phyloP scores from a whole-genome alignment of 2,329 filamentous ascomycete genomes.

The Aureobasidium sp. region DNA sequence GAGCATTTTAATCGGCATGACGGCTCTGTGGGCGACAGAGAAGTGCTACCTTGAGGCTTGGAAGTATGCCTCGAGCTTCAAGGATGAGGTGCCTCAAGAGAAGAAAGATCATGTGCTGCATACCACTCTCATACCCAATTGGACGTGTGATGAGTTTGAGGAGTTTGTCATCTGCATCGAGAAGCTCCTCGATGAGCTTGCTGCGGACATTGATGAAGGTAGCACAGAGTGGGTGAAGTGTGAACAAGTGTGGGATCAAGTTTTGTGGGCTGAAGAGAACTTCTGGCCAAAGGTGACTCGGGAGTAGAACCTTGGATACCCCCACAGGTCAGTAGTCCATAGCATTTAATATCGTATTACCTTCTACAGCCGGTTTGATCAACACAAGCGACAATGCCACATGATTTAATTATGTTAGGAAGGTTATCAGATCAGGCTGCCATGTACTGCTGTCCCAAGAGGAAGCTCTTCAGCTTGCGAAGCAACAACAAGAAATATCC shows the following conservation, averaged over 20 bases:
- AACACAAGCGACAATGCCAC: no score
- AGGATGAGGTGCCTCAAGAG: conserved; percentile 20
- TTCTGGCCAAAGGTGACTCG: conserved; percentile 38
- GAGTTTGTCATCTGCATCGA: conserved; percentile 40
- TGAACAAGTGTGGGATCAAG: conserved; percentile 40
- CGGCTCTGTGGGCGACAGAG: conserved; percentile 68
- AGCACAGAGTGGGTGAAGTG: conserved; percentile 41
- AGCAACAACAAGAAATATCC: no score
- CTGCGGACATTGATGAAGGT: conserved; percentile 28
- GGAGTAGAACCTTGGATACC: background rate
- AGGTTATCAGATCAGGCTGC: no score
- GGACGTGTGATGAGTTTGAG: conserved; percentile 40
- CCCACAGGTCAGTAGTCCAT: no score
- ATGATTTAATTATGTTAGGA: no score
- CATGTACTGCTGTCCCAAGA: no score
- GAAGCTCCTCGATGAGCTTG: conserved; percentile 39
- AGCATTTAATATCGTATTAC: no score
- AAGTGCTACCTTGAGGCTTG: conserved; percentile 43
- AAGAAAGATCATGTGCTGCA: conserved; percentile 37
- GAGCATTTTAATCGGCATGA: conserved; percentile 55
- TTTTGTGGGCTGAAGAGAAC: conserved; percentile 38
- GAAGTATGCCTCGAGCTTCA: conserved; percentile 31
- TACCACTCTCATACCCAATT: conserved; percentile 41
- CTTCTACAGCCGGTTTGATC: no score
- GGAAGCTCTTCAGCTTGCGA: no score